Evolutionary conservation across 2,329 filamentous ascomycete species (phyloP).

Genomic region (Emydomyces testavorans): DNA sequence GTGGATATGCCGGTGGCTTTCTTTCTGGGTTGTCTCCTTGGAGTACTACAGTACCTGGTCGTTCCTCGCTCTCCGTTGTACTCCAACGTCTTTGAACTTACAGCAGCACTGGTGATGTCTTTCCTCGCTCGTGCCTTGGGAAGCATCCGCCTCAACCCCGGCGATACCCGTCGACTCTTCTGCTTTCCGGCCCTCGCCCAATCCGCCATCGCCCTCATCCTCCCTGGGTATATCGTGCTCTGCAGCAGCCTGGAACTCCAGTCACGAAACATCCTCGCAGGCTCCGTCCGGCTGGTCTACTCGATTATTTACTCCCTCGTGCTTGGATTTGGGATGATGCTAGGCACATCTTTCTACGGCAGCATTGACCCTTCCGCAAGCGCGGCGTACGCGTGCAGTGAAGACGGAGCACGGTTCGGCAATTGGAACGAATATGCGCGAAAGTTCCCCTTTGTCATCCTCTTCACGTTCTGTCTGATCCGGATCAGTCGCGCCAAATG

Average conservation of each 20-base stretch:
- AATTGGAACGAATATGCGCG: conserved; percentile 36
- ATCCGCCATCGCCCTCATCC: conserved; percentile 62
- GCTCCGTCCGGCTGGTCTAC: conserved; percentile 63
- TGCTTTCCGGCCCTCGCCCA: conserved; percentile 63
- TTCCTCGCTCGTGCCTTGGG: conserved; percentile 59
- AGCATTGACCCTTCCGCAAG: conserved; percentile 47
- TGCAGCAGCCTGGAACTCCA: conserved; percentile 55
- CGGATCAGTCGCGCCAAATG: conserved; percentile 74
- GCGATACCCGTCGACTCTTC: conserved; percentile 38
- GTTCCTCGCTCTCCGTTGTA: conserved; percentile 60
- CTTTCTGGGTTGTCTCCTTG: conserved; percentile 61
- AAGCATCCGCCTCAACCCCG: conserved; percentile 43
- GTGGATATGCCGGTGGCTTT: conserved; percentile 72
- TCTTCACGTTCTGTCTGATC: conserved; percentile 62
- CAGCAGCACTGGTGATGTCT: conserved; percentile 53
- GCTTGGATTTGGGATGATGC: conserved; percentile 60
- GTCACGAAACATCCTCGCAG: conserved; percentile 56
- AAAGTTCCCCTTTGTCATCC: conserved; percentile 60
- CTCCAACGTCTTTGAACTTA: conserved; percentile 54
- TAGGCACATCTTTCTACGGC: conserved; percentile 54
- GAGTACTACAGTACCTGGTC: conserved; percentile 60
- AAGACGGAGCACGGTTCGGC: conserved; percentile 32
- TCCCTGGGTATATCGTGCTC: conserved; percentile 56
- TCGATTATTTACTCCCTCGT: conserved; percentile 63
- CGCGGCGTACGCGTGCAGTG: conserved; percentile 37